phyloP scores from a whole-genome alignment of 2,329 filamentous ascomycete genomes.

The Calonectria pteridis region DNA sequence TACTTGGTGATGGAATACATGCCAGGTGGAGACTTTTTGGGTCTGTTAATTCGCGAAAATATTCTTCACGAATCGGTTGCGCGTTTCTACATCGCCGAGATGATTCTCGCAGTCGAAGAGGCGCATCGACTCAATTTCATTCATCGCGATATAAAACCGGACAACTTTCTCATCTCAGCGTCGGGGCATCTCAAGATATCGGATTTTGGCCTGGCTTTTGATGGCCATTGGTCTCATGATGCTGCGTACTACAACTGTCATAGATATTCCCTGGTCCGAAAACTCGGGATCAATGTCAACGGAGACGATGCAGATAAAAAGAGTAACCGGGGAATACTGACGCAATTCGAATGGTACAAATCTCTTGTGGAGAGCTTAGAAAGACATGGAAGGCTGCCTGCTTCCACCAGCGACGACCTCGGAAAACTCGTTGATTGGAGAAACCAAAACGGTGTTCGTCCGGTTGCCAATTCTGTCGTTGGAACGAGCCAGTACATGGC shows the following conservation, averaged over 20 bases:
- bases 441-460: conserved; percentile 75
- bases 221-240: conserved; percentile 95
- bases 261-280: conserved; percentile 82
- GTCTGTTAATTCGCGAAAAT: conserved; percentile 86
- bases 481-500: conserved; percentile 99
- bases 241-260: conserved; percentile 88
- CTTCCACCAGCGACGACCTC: conserved; percentile 45
- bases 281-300: conserved; percentile 77
- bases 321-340: conserved; percentile 57
- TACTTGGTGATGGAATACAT: conserved; percentile 99
- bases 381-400: conserved; percentile 49
- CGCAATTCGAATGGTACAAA: conserved; percentile 50
- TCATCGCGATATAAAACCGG: conserved; percentile 95
- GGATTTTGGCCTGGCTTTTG: conserved; percentile 95
- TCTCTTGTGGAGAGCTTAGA: conserved; percentile 47
- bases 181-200: conserved; percentile 95
- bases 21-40: conserved; percentile 95
- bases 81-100: conserved; percentile 92
- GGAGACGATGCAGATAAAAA: conserved; percentile 80
- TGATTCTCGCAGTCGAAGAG: conserved; percentile 95
- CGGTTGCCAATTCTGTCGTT: conserved; percentile 85
- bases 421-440: conserved; percentile 74
- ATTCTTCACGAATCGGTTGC: conserved; percentile 83
- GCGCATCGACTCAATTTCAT: conserved; percentile 91
- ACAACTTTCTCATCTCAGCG: conserved; percentile 93